A percentile compares a stretch with the other conserved stretches of the same genome.
These are phyloP conservation scores for Colletotrichum liriopes DNA, from an alignment of 2,329 filamentous ascomycete species.

Conservation along the genomic window DNA sequence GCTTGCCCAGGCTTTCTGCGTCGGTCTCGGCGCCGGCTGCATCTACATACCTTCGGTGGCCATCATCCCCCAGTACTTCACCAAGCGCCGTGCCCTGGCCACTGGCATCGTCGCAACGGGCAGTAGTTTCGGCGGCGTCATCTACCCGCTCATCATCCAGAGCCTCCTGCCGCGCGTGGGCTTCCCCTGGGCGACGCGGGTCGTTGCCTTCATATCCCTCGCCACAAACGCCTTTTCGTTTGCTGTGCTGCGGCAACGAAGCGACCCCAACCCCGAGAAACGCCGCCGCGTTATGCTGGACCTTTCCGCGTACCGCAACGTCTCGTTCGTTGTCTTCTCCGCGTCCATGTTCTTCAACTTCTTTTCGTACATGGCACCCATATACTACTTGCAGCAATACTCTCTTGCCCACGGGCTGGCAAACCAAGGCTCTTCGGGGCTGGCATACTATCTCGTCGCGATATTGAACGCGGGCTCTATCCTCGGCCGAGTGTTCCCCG, in stretches of 20 bases:
- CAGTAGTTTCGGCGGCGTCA: constrained; percentile 56
- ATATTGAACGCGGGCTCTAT: constrained; percentile 67
- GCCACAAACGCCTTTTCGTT: constrained; percentile 50
- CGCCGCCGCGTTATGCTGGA: constrained; percentile 49
- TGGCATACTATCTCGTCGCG: constrained; percentile 63
- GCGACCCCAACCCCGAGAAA: not conserved
- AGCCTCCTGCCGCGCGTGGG: constrained; percentile 48
- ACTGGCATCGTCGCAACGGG: constrained; percentile 61
- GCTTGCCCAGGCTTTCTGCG: constrained; percentile 58
- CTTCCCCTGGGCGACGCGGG: constrained; percentile 55
- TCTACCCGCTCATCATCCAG: constrained; percentile 57
- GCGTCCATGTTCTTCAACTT: constrained; percentile 53
- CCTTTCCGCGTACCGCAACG: constrained; percentile 49
- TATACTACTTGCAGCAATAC: constrained; percentile 63
- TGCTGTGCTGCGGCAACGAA: constrained; percentile 48
- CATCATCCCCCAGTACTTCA: constrained; percentile 59
- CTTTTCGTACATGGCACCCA: constrained; percentile 57
- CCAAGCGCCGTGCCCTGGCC: constrained; percentile 56
- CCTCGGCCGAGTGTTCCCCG: constrained; percentile 64
- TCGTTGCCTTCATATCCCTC: constrained; percentile 54
- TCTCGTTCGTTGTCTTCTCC: constrained; percentile 53
- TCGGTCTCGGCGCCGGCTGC: constrained; percentile 60
- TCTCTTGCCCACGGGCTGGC: constrained; percentile 54
- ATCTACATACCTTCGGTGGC: constrained; percentile 57
- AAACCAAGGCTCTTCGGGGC: constrained; percentile 42